Percentiles rank a stretch among this genome's conserved stretches.
Evolutionary conservation across 768 basidiomycete species (phyloP).

Genomic region (Lactarius hengduanensis): DNA sequence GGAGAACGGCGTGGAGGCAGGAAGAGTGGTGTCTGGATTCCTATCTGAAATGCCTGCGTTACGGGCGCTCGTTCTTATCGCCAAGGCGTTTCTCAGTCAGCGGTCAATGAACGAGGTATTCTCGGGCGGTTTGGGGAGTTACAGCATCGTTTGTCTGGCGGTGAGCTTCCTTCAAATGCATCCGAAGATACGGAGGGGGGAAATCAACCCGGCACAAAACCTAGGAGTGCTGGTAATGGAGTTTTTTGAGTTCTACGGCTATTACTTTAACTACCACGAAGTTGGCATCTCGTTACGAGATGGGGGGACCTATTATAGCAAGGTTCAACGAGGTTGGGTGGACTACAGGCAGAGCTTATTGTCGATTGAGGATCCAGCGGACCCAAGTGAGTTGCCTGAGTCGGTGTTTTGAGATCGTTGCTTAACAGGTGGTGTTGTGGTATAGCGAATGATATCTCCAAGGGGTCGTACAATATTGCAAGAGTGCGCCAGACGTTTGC

Average conservation of each 20-base stretch:
- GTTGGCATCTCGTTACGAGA: constrained; percentile 85
- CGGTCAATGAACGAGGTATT: constrained; percentile 98
- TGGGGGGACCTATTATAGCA: constrained; percentile 88
- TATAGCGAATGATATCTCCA: constrained; percentile 90
- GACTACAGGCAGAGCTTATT: constrained; percentile 60
- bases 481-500: constrained; percentile 82
- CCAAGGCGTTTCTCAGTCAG: constrained; percentile 88
- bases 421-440: constrained; percentile 1
- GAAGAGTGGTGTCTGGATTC: constrained; percentile 78
- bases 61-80: constrained; percentile 80
- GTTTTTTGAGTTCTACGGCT: constrained; percentile 95
- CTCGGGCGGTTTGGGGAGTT: constrained; percentile 91
- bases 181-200: constrained; percentile 85
- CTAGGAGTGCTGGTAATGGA: constrained; percentile 94
- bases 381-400: constrained; percentile 59
- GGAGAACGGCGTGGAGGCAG: constrained; percentile 76
- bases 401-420: neutral
- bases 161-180: constrained; percentile 97
- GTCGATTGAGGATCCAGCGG: constrained; percentile 92
- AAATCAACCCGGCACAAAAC: constrained; percentile 85
- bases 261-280: constrained; percentile 87
- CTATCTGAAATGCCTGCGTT: constrained; percentile 72
- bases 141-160: constrained; percentile 90
- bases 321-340: constrained; percentile 78
- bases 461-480: constrained; percentile 79